Conservation (phyloP, 2,329 filamentous ascomycete species). For the Aquanectria penicillioides region DNA sequence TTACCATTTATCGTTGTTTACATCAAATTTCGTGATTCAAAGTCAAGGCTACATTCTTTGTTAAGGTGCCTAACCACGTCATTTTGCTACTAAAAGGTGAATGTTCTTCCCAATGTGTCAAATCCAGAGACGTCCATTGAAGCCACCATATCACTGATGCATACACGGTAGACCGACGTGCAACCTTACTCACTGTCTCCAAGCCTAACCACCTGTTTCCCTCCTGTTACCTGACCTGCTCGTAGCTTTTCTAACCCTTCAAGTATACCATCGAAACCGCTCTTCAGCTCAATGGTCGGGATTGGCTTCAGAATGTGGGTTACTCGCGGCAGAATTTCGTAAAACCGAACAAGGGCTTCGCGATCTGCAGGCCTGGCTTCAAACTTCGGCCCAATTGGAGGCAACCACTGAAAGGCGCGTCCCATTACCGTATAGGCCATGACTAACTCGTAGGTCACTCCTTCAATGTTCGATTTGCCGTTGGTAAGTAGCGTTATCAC, state of each 20-base stretch:
- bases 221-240: conserved; percentile 8
- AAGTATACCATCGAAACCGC: conserved; percentile 29
- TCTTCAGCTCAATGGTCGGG: conserved; percentile 22
- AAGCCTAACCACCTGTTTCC: conserved; percentile 22
- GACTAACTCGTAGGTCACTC: conserved; percentile 35
- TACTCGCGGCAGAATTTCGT: conserved; percentile 25
- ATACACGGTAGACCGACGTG: too few relatives aligned
- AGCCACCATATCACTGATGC: too few relatives aligned
- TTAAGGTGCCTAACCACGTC: too few relatives aligned
- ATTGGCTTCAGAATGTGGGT: conserved; percentile 29
- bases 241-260: conserved; percentile 16
- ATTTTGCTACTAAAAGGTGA: too few relatives aligned
- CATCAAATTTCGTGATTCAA: too few relatives aligned
- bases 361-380: conserved; percentile 41
- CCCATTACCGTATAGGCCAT: conserved; percentile 41
- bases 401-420: conserved; percentile 37
- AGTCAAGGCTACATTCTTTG: too few relatives aligned
- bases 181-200: too few relatives aligned
- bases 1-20: too few relatives aligned
- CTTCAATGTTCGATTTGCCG: conserved; percentile 28
- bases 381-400: conserved; percentile 41
- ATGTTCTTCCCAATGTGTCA: too few relatives aligned
- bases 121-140: too few relatives aligned
- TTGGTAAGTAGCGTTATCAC: conserved; percentile 40
- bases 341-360: conserved; percentile 35